Percentiles rank a stretch among this genome's conserved stretches.
These are phyloP conservation scores for Diaporthe sp. DNA, from an alignment of 2,329 filamentous ascomycete genomes.

Conservation along the genomic window DNA sequence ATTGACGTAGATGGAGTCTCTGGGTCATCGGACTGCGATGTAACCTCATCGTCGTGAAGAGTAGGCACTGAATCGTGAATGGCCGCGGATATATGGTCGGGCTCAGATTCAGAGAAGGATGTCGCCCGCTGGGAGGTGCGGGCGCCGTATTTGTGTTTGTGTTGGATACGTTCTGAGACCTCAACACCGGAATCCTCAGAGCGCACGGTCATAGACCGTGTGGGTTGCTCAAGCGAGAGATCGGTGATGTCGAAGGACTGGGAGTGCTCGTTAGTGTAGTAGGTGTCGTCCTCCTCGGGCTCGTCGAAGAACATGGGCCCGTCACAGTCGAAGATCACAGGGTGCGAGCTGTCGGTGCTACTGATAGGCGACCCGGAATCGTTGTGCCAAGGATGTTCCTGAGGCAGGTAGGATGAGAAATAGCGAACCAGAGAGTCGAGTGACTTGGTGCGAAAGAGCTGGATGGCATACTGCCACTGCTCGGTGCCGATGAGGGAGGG, in stretches of 20 bases:
- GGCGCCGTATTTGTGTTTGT: conserved; percentile 49
- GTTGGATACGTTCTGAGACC: conserved; percentile 49
- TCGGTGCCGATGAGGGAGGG: conserved; percentile 69
- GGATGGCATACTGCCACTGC: conserved; percentile 70
- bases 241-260: conserved; percentile 45
- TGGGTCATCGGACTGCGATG: conserved; percentile 59
- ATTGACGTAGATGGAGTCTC: conserved; percentile 59
- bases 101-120: conserved; percentile 66
- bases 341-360: conserved; percentile 50
- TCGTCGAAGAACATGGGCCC: conserved; percentile 57
- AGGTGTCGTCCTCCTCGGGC: conserved; percentile 50
- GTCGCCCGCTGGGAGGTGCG: conserved; percentile 61
- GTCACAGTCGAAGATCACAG: conserved; percentile 48
- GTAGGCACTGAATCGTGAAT: conserved; percentile 44
- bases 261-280: conserved; percentile 58
- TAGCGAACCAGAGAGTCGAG: conserved; percentile 72
- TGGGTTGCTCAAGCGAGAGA: conserved; percentile 50
- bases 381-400: conserved; percentile 60
- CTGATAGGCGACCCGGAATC: conserved; percentile 51
- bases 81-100: conserved; percentile 53
- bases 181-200: conserved; percentile 58
- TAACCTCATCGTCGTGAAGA: conserved; percentile 55
- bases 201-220: conserved; percentile 63
- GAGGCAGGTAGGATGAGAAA: conserved; percentile 70
- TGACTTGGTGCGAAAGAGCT: conserved; percentile 70